These are phyloP conservation scores for Dryas alaskensis DNA, from an alignment of 306 rosid species.

Conservation along the genomic window DNA sequence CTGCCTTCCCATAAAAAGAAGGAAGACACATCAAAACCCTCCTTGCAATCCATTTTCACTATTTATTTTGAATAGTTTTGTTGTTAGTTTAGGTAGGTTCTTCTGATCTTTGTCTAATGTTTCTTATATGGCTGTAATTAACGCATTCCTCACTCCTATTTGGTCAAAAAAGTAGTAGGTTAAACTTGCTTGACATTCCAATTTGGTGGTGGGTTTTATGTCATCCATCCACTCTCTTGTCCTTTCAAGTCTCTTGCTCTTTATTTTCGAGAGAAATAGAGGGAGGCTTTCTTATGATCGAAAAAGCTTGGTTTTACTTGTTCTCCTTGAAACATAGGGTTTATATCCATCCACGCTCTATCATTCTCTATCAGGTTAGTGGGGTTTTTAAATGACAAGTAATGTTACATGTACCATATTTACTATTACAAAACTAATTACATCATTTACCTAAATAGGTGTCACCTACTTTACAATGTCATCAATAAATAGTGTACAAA, in stretches of 20 bases:
- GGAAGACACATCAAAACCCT: slow-evolving; percentile 36
- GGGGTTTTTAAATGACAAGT: too few relatives aligned
- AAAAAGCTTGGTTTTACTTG: too few relatives aligned
- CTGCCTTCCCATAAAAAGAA: slow-evolving; percentile 41
- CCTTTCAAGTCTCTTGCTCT: slow-evolving; percentile 6
- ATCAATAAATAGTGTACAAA: too few relatives aligned
- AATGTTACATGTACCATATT: too few relatives aligned
- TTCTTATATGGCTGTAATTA: neutral
- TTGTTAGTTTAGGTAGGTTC: neutral
- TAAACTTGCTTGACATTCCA: slow-evolving; percentile 37
- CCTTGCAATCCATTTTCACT: slow-evolving; percentile 26
- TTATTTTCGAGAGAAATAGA: neutral
- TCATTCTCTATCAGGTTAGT: too few relatives aligned
- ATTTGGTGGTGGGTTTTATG: slow-evolving; percentile 41
- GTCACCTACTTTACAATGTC: too few relatives aligned
- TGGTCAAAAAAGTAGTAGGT: slow-evolving; percentile 36
- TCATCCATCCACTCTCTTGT: slow-evolving; percentile 40
- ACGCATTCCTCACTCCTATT: slow-evolving; percentile 21
- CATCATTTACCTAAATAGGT: too few relatives aligned
- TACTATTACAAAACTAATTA: too few relatives aligned
- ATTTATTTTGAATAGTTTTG: slow-evolving; percentile 1
- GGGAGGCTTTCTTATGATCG: neutral
- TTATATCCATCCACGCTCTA: too few relatives aligned
- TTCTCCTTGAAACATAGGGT: too few relatives aligned
- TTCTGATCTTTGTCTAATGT: neutral